Percentiles rank a stretch among this genome's conserved stretches.
These are phyloP conservation scores for Fraxinus americana DNA, from an alignment of 257 asterid species.

Conservation along the genomic window DNA sequence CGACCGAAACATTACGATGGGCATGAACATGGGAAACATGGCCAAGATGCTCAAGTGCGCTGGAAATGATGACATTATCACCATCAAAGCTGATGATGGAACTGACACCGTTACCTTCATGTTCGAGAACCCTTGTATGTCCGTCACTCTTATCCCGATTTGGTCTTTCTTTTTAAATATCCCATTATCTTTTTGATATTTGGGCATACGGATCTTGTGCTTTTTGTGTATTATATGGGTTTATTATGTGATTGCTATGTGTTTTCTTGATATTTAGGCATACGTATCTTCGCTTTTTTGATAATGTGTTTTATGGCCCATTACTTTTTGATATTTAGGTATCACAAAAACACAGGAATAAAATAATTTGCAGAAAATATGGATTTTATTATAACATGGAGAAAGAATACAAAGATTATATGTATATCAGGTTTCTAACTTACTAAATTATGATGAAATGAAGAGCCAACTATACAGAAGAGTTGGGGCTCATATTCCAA, in stretches of 20 bases:
- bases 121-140: conserved; percentile 42
- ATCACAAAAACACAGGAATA: no score
- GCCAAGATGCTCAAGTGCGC: conserved; percentile 30
- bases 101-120: conserved; percentile 47
- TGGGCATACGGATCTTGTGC: neutral
- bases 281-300: no score
- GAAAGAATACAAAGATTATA: no score
- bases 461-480: no score
- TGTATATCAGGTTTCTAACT: no score
- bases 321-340: no score
- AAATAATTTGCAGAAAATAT: no score
- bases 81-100: conserved; percentile 31
- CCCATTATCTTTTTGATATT: neutral
- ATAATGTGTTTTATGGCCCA: no score
- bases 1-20: conserved; percentile 24
- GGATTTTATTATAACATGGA: no score
- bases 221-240: neutral
- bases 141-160: neutral
- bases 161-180: neutral
- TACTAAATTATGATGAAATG: no score
- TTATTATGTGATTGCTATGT: neutral
- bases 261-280: neutral
- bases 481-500: no score
- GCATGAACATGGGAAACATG: conserved; percentile 22
- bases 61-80: conserved; percentile 22